Percentiles rank a stretch among this genome's conserved stretches.
These are phyloP conservation scores for Stentor roeselii DNA, from an alignment of 73 alveolate genomes.

Conservation along the genomic window DNA sequence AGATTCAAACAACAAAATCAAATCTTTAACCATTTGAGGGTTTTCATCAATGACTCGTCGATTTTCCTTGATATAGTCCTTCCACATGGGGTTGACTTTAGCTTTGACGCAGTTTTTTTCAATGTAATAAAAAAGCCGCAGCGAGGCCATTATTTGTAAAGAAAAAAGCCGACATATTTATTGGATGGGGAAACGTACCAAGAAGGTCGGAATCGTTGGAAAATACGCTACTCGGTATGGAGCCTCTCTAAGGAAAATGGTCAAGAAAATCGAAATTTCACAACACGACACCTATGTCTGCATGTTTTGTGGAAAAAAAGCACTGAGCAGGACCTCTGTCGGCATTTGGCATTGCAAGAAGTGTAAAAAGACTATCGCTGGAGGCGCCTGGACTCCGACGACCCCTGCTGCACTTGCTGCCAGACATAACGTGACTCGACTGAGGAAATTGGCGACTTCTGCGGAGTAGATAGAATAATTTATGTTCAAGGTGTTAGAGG, in stretches of 20 bases:
- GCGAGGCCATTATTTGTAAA: neutral
- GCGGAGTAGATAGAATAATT: no score
- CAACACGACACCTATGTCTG: slow-evolving; percentile 73
- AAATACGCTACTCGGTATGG: slow-evolving; percentile 94
- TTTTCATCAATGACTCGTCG: neutral
- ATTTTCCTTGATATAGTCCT: neutral
- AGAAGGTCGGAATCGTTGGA: slow-evolving; percentile 92
- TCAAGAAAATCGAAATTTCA: slow-evolving; percentile 87
- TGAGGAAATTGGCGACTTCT: no score
- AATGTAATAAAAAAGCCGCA: no score
- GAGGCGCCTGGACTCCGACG: slow-evolving; percentile 23
- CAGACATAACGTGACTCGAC: no score
- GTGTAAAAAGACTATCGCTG: slow-evolving; percentile 5
- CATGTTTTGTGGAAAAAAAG: slow-evolving; percentile 87
- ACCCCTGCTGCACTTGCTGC: no score
- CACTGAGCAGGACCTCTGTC: neutral
- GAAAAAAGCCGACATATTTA: neutral
- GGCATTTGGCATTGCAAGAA: slow-evolving; percentile 1
- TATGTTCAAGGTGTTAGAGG: no score
- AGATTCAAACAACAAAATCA: neutral
- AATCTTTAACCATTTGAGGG: neutral
- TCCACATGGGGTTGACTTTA: neutral
- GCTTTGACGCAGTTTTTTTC: neutral
- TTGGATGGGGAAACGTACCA: no score
- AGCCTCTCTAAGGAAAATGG: slow-evolving; percentile 79